Base-by-base conservation (phyloP, 345 rosid species). In the Psidium friedrichsthalianum region DNA sequence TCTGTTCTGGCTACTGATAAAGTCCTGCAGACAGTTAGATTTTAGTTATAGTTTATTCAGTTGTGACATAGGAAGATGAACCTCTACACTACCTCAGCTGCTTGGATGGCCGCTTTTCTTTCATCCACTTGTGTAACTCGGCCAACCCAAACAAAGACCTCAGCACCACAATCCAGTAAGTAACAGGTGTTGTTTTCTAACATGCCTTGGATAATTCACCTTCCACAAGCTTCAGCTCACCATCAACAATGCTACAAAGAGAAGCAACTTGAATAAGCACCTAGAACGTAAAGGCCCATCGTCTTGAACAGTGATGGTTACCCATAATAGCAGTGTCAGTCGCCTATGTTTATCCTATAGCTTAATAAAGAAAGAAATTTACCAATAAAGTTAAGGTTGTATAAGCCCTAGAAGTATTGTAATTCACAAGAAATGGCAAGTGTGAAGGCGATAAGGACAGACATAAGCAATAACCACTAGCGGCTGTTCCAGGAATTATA, bases 71-170 rank as follows among this genome's bases (percentile, higher is more conserved):
- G 15, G 32, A 82, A 52, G 40, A 82, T 2, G 1, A 69, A 32
- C 47, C 25, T 36, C 47, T 69, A 56, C 25, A 56, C 84, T 89
- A 97, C 99, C 99, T 98, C 99, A 82, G 95, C 95, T 87, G 89
- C 91, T 92, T 91, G 94, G 90, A 87, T 89, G 87, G 98, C 98
- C 74, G 90, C 88, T 93, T 98, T 98, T 90, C 99, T 94, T 90
- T 94, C 99, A 87, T 98, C 98, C 89, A 98, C 93, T 88, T 94
- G 98, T 83, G 99, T 98, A 88, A 90, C 91, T 88, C 99, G 98
- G 86, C 99, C 99, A 93, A 95, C 94, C 99, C 99, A 98, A 89
- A 98, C 91, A 93, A 94, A 96, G 85, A 98, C 83, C 93, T 94
- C 99, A 87, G 93, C 90, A 51, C 99, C 99, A 84, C 98, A 93